Evolutionary conservation across 257 asterid genomes (phyloP), one percentile per base, ranked within the genome.

Genomic region (Anisodus acutangulus): DNA sequence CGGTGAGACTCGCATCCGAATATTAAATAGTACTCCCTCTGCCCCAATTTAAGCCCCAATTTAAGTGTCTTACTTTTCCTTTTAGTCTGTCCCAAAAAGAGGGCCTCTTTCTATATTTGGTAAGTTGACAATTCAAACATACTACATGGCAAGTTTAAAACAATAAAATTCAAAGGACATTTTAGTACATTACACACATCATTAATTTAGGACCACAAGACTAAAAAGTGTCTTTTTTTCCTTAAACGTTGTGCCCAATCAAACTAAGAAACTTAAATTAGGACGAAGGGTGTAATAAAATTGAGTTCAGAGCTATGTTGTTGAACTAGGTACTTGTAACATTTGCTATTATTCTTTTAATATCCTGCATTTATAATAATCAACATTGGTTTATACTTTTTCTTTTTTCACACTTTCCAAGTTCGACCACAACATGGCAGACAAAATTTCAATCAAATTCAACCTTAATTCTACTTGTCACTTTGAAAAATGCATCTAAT

Each of bases 381-480:
- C 17, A 10, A 64, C 71, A 31, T 31, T 4, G 41, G 41, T 45
- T 41, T 45, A 7, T 16, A 8, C 3, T 8, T 51, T 76, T 12
- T 22, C 62, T 12, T 74, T 70, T 68, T 39, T 69, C 19, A 37
- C 49, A 68, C 51, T 41, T 45, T 7, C 55, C 59, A 81, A 60
- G 57, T n/a, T 81, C n/a, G 17, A 81, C 60, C 35, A 49, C 64
- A 31, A 68, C 79, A 66, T 53, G 85, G 53, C 79, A 82, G 63
- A 82, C 68, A 80, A 79, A 79, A 80, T 60, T 49, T 66, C 66
- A 49, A 55, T 53, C 58, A 43, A 74, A 74, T 74, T 59, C 83
- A 83, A 74, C 78, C 64, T 83, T 31, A 60, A 59, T 59, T 47
- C 58, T 72, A 45, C 22, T 63, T 57, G 49, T 45, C 45, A 83